Base-by-base conservation (phyloP, 2,329 filamentous ascomycete genomes). In the Knufia fluminis region DNA sequence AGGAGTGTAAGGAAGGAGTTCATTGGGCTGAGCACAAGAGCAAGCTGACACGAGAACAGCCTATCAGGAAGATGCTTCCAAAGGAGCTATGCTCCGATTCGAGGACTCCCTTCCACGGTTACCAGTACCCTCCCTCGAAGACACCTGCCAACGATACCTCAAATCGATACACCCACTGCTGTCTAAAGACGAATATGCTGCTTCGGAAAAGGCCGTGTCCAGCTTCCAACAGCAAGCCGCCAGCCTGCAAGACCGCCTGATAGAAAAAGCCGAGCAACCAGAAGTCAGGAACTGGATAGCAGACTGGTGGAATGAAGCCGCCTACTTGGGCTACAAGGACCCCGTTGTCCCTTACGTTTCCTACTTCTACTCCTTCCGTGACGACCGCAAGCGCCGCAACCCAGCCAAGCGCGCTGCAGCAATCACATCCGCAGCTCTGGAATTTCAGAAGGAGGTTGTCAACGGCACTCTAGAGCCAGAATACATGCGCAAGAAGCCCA, bases 331-430 rank as follows among this genome's bases (percentile, higher is more conserved):
- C 57, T 97, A 97, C 74, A 85, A 91, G 58, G 92, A 97, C 67
- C 92, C 92, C 9, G 87, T 98, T 41, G 86, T 97, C 16, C 92
- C 92, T 54, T 98, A 97, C 66, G 92, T 98, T 63, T 95, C 88
- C 69, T 98, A 98, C 78, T 98, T 98, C 74, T 98, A 98, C 75
- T 96, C 90, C 49, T 91, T 97, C 73, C 82, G 88, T 59, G 92
- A 98, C 69, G 94, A 98, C 70, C 82, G 87, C 59, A 79, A 83
- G 64, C 81, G 91, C 58, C 82, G 89, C 55, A 81, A 96, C 67
- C 92, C 92, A 0, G 83, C 85, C 55, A 94, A 94, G 77, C 86
- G 92, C 56, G 92, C 92, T 2, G 92, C 92, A 3, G 90, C 91
- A 56, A 85, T 98, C 57, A 82, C 86, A 1, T 88, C 86, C 1